Evolutionary conservation across 139 green algal species (phyloP).

Genomic region (Chlorella sp.): DNA sequence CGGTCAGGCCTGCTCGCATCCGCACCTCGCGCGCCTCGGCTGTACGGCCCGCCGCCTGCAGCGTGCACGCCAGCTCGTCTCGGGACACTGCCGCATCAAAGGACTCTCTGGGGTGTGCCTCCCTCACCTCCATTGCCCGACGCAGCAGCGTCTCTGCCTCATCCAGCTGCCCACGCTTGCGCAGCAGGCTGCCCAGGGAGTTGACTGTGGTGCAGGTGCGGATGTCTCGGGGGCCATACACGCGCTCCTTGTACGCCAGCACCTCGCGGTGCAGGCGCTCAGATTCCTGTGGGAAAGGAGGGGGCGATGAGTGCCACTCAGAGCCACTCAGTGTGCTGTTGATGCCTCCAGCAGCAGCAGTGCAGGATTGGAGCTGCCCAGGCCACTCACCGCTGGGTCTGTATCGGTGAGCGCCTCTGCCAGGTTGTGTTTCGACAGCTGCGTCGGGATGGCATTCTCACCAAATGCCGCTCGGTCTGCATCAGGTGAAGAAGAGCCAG

Average conservation of each 20-base stretch:
- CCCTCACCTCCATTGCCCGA: neutral
- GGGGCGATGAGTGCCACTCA: no score
- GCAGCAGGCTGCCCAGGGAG: slow-evolving; percentile 9
- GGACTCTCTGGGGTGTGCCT: neutral
- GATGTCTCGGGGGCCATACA: neutral
- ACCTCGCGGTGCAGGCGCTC: slow-evolving; percentile 2
- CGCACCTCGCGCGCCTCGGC: neutral
- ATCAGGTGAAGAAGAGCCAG: no score
- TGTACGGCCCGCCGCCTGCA: neutral
- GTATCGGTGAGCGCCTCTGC: neutral
- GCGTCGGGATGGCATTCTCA: neutral
- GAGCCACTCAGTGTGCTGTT: neutral
- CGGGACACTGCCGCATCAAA: neutral
- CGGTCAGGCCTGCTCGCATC: neutral
- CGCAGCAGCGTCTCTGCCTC: slow-evolving; percentile 9
- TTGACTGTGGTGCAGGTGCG: neutral
- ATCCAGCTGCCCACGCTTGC: neutral
- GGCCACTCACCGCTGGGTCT: neutral
- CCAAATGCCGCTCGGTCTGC: neutral
- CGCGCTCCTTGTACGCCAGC: neutral
- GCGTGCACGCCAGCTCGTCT: slow-evolving; percentile 1
- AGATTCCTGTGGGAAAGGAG: neutral
- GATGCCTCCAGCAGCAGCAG: neutral
- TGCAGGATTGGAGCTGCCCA: no score
- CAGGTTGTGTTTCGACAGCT: neutral